Conservation (phyloP, 2,329 filamentous ascomycete genomes). For the Phyllosticta ampelicida region DNA sequence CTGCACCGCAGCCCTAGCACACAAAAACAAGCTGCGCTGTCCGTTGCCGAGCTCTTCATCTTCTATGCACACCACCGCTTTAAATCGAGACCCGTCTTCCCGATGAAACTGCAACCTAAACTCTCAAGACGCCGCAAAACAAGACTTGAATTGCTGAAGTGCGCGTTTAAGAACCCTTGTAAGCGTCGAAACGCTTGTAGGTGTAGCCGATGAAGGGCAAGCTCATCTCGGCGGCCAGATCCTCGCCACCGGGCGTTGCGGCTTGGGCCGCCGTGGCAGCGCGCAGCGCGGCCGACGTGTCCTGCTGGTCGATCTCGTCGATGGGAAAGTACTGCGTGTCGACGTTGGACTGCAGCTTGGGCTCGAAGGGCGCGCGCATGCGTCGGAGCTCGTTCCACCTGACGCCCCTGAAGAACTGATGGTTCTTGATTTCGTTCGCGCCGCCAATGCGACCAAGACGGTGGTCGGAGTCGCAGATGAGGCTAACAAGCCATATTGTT, state of each 20-base stretch:
- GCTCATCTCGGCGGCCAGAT: slow-evolving; percentile 87
- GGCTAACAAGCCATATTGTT: slow-evolving; percentile 40
- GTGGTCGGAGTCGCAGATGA: slow-evolving; percentile 89
- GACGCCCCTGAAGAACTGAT: slow-evolving; percentile 87
- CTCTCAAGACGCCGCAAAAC: not conserved
- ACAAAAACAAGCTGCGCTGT: not conserved
- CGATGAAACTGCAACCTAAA: not conserved
- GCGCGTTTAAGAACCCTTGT: slow-evolving; percentile 30
- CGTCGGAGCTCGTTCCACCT: slow-evolving; percentile 86
- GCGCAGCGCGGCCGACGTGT: slow-evolving; percentile 78
- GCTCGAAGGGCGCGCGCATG: slow-evolving; percentile 93
- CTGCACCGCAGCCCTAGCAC: not conserved
- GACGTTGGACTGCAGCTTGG: slow-evolving; percentile 81
- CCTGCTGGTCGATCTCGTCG: slow-evolving; percentile 94
- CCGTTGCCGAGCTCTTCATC: not conserved
- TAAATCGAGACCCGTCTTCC: not conserved
- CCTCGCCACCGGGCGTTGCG: slow-evolving; percentile 51
- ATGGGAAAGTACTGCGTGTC: slow-evolving; percentile 98
- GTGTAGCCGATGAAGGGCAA: slow-evolving; percentile 94
- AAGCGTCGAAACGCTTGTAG: slow-evolving; percentile 87
- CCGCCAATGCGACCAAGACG: slow-evolving; percentile 74
- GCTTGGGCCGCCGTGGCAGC: slow-evolving; percentile 54
- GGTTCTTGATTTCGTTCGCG: slow-evolving; percentile 83
- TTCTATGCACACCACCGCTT: not conserved
- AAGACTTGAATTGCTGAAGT: not conserved